A percentile compares a stretch with the other conserved stretches of the same genome.
Evolutionary conservation across 2,329 filamentous ascomycete species (phyloP).

Genomic region (Stemphylium beticola): DNA sequence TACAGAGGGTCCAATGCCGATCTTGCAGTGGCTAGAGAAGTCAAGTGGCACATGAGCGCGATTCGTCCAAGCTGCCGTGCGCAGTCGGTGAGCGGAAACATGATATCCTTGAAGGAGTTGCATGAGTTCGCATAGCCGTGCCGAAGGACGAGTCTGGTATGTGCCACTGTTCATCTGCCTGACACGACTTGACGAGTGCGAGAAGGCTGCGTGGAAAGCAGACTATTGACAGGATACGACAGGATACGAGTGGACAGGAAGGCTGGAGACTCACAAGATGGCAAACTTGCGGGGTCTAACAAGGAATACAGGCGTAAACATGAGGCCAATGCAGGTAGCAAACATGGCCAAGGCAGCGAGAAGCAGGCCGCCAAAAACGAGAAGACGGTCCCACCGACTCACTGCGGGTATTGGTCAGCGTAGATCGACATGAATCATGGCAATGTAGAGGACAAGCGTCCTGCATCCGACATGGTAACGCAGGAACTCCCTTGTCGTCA

Average conservation of each 20-base stretch:
- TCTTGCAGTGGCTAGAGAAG: constrained; percentile 46
- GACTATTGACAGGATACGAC: constrained; percentile 16
- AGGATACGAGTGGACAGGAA: constrained; percentile 21
- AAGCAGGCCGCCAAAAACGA: constrained; percentile 72
- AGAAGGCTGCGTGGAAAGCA: constrained; percentile 28
- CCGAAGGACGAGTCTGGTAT: constrained; percentile 31
- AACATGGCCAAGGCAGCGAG: constrained; percentile 77
- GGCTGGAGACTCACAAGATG: constrained; percentile 77
- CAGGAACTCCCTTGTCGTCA: constrained; percentile 52
- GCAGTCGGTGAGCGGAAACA: constrained; percentile 18
- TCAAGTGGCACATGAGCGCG: constrained; percentile 38
- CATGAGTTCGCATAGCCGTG: constrained; percentile 42
- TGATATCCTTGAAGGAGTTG: constrained; percentile 20
- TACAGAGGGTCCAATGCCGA: constrained; percentile 41
- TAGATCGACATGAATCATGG: constrained; percentile 30
- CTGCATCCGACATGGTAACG: constrained; percentile 48
- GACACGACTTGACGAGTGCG: constrained; percentile 18
- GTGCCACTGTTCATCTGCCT: constrained; percentile 37
- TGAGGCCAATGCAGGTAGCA: constrained; percentile 87
- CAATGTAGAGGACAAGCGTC: constrained; percentile 45
- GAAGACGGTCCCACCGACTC: constrained; percentile 93
- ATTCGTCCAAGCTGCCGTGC: constrained; percentile 27
- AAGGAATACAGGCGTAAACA: constrained; percentile 73
- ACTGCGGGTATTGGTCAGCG: constrained; percentile 63
- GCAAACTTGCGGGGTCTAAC: constrained; percentile 91